phyloP scores from a whole-genome alignment of 805 yeast genomes.

The Kodamaea leandrae region DNA sequence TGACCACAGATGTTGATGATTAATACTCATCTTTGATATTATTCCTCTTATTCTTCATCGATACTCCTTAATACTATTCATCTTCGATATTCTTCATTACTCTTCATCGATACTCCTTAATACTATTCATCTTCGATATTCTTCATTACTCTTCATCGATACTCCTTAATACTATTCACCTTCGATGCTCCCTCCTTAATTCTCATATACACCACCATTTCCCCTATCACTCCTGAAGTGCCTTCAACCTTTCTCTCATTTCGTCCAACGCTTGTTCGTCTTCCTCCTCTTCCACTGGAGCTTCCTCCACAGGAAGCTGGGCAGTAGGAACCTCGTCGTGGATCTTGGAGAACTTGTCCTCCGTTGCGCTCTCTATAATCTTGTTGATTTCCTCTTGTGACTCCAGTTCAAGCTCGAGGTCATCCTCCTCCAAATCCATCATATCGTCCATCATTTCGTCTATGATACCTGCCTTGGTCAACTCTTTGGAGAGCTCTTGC shows the following conservation, averaged over 20 bases:
- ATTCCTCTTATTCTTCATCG: no score
- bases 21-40: no score
- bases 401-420: conserved; percentile 55
- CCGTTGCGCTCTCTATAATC: conserved; percentile 45
- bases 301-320: conserved; percentile 18
- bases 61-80: no score
- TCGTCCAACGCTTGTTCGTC: conserved; percentile 74
- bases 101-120: no score
- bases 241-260: conserved; percentile 86
- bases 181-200: background rate
- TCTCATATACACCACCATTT: background rate
- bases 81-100: no score
- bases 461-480: conserved; percentile 81
- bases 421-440: conserved; percentile 63
- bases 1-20: no score
- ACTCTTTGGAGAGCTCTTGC: conserved; percentile 82
- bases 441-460: conserved; percentile 95
- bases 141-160: no score
- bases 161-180: background rate
- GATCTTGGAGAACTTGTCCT: conserved; percentile 38
- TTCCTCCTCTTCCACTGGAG: conserved; percentile 38
- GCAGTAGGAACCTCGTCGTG: conserved; percentile 33
- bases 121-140: no score
- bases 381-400: conserved; percentile 66
- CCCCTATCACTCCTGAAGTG: conserved; percentile 55